Base-by-base conservation (phyloP, 2,329 filamentous ascomycete genomes). In the Scedosporium apiospermum region DNA sequence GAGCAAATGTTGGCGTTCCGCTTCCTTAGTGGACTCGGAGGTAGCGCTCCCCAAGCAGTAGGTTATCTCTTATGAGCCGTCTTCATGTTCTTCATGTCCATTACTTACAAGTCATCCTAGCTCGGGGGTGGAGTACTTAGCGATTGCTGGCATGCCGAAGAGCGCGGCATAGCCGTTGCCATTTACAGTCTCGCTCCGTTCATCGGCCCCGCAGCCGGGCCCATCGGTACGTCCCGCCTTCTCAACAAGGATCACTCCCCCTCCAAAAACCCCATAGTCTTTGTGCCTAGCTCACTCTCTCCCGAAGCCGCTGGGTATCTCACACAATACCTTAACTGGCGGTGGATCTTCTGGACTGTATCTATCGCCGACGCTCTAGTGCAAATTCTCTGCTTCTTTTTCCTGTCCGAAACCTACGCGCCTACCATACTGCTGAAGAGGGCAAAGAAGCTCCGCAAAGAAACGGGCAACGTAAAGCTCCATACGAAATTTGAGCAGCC, bases 181-280 rank as follows among this genome's bases (percentile, higher is more conserved):
- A 82, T 82, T 0, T 90, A 89, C 70, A 85, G 85, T 1, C 82
- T 88, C 77, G 82, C 86, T 0, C 84, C 89, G 0, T 82, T 88
- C 1, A 81, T 81, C 2, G 85, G 85, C 0, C 85, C 86, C 0
- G 77, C 77, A 0, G 60, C 87, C 1, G 85, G 80, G 0, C 80
- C 81, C 0, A 84, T 88, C 63, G 60, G 60, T 61, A 42, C 9
- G 49, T 14, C 12, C n/a, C n/a, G 23, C 41, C 9, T 14, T 23
- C 18, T 27, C 12, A 6, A 9, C 44, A 38, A 30, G 9, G n/a
- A 21, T 23, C 23, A 23, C 23, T 23, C 23, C 23, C 23, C 23
- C 23, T 23, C 23, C 23, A 2, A 6, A 1, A 18, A 30, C 26
- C 6, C 12, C n/a, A 2, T 14, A 34, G 23, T 12, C n/a, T 27